Evolutionary conservation across 2,329 filamentous ascomycete species (phyloP).

Genomic region (Epichloe hybrida): DNA sequence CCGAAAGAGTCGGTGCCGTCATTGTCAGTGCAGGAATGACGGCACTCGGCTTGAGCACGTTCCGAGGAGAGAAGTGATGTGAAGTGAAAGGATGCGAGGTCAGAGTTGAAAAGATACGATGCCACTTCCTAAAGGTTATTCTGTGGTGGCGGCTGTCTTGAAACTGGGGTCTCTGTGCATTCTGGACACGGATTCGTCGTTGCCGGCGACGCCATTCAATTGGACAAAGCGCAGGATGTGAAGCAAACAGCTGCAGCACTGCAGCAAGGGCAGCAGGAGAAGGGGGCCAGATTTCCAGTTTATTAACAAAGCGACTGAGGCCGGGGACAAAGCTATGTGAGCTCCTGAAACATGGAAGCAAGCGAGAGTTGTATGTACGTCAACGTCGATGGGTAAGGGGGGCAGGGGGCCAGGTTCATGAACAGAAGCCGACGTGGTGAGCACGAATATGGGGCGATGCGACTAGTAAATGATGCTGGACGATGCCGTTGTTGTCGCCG

Average conservation of each 20-base stretch:
- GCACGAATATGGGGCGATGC: background rate
- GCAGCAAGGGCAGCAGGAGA: background rate
- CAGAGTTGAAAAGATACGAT: background rate
- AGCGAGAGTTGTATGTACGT: background rate
- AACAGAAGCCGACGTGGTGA: slow-evolving; percentile 1
- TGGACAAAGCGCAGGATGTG: slow-evolving; percentile 2
- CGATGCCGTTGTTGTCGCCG: background rate
- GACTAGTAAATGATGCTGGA: background rate
- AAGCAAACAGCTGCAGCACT: slow-evolving; percentile 1
- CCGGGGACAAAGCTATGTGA: slow-evolving; percentile 1
- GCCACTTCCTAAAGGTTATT: slow-evolving; percentile 1
- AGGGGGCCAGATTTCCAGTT: background rate
- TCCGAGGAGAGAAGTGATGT: slow-evolving; percentile 4
- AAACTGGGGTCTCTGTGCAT: slow-evolving; percentile 10
- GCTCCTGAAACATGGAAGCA: slow-evolving; percentile 5
- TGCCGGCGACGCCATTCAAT: slow-evolving; percentile 9
- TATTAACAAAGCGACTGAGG: background rate
- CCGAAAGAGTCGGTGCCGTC: slow-evolving; percentile 16
- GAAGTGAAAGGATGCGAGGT: background rate
- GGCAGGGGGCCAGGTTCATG: background rate
- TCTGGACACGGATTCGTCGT: slow-evolving; percentile 6
- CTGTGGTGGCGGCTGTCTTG: slow-evolving; percentile 9
- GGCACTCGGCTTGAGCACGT: slow-evolving; percentile 15
- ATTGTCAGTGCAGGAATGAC: slow-evolving; percentile 17
- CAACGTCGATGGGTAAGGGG: background rate